These are phyloP conservation scores for Botrytis fragariae DNA, from an alignment of 2,329 filamentous ascomycete species.

Conservation along the genomic window DNA sequence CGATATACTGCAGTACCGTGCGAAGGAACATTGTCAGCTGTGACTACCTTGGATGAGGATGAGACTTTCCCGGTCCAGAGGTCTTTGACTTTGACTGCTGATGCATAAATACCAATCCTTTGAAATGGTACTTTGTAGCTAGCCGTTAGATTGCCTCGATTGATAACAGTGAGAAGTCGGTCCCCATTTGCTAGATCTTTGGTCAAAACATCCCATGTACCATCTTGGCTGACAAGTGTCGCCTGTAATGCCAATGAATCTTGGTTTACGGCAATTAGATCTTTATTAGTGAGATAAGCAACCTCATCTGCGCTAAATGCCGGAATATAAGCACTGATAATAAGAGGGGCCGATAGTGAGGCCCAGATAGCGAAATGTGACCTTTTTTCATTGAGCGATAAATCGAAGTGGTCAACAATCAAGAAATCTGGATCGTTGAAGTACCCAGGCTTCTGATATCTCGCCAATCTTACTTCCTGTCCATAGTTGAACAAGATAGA, in stretches of 20 bases:
- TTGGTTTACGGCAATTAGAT: constrained; percentile 34
- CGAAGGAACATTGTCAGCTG: constrained; percentile 41
- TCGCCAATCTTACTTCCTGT: constrained; percentile 37
- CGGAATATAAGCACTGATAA: constrained; percentile 38
- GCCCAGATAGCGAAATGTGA: constrained; percentile 37
- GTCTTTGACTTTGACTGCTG: constrained; percentile 40
- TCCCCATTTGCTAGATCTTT: constrained; percentile 48
- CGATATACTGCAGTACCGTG: constrained; percentile 42
- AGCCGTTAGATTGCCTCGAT: constrained; percentile 41
- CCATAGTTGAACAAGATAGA: constrained; percentile 50
- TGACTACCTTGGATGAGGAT: constrained; percentile 37
- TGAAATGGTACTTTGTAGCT: constrained; percentile 37
- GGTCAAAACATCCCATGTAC: constrained; percentile 46
- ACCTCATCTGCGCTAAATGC: constrained; percentile 39
- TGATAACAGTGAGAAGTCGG: constrained; percentile 48
- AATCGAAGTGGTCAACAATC: constrained; percentile 34
- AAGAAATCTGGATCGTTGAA: constrained; percentile 38
- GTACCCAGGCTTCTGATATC: constrained; percentile 41
- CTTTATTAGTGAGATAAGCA: constrained; percentile 41
- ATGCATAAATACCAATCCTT: constrained; percentile 32
- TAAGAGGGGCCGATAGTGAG: constrained; percentile 34
- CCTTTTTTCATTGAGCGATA: constrained; percentile 31
- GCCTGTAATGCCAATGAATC: constrained; percentile 37
- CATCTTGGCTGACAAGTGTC: constrained; percentile 47
- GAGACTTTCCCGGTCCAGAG: constrained; percentile 46